Evolutionary conservation across 73 alveolate species (phyloP).

Genomic region (Symbiodinium natans): DNA sequence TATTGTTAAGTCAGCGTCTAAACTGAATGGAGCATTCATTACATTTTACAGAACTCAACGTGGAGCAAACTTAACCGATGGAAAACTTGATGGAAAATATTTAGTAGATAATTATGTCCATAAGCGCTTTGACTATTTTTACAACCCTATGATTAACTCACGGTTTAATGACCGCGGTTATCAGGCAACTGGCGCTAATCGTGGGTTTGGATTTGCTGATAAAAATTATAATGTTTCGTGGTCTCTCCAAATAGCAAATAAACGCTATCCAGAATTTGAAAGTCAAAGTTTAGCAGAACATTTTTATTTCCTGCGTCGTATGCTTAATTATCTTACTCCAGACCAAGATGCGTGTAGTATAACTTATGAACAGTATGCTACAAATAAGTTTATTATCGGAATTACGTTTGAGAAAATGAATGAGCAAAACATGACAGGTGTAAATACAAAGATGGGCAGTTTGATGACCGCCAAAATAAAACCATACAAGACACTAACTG

Average conservation of each 20-base stretch:
- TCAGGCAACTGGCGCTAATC: background rate
- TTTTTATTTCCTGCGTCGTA: background rate
- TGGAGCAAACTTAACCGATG: background rate
- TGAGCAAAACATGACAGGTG: background rate
- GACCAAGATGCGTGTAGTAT: background rate
- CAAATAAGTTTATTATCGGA: background rate
- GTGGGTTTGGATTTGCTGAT: background rate
- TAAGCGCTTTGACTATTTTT: too few relatives aligned
- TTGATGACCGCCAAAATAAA: background rate
- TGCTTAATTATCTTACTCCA: background rate
- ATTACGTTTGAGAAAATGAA: background rate
- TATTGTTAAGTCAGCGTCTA: background rate
- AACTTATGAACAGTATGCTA: background rate
- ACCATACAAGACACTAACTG: background rate
- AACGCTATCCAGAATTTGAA: background rate
- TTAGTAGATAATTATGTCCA: too few relatives aligned
- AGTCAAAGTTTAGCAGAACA: background rate
- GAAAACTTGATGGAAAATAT: background rate
- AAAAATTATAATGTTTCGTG: background rate
- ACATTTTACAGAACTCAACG: constrained; percentile 19
- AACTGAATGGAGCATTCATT: constrained; percentile 49
- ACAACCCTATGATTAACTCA: background rate
- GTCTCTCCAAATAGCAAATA: background rate
- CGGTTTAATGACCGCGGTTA: background rate
- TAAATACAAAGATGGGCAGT: background rate